Evolutionary conservation across 352 stramenopile genomes (phyloP), one percentile per base, ranked within the genome.

Genomic region (Phytophthora pluvialis): DNA sequence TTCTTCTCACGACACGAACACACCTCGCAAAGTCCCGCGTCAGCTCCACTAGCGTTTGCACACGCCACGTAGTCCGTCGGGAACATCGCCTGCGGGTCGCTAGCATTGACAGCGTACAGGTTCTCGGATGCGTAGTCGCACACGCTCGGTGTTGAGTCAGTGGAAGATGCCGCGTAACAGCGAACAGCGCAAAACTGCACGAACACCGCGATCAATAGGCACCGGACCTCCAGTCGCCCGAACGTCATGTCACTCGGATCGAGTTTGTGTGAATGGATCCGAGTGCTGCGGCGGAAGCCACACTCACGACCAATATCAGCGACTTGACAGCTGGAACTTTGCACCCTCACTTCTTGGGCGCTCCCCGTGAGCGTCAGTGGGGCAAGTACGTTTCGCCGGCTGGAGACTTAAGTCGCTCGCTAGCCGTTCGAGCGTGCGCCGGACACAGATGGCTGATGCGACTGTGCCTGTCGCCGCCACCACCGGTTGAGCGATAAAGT

Each of bases 1-100:
- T 74, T 70, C 61, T 67, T 77, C 43, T 83, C 68, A n/a, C 77
- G 74, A 55, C 77, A 86, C 3, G 62, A 56, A 38, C 77, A 86
- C 3, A 43, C 31, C 5, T 51, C 32, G 39, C 77, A 86, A 12
- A 64, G 16, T 7, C 2, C 16, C 11, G 4, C 35, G 32, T 60
- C 45, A 36, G 32, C 48, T 10, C 32, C 58, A 7, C 48, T 64
- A 26, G 48, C 21, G 13, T 60, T 71, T 9, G 59, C 18, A 47
- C 77, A 86, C 33, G 72, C 59, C 48, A 78, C 46, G 31, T 72
- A 83, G 5, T 72, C 77, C 4, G 47, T 31, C 12, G 74, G 72
- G 43, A 83, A 76, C 15, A 52, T n/a, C 15, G 29, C 59, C 42
- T 75, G 60, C 4, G 55, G 33, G 3, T 49, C 54, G 3, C 42